Base-by-base conservation (phyloP, 2,329 filamentous ascomycete genomes). In the Hysterium pulicare region DNA sequence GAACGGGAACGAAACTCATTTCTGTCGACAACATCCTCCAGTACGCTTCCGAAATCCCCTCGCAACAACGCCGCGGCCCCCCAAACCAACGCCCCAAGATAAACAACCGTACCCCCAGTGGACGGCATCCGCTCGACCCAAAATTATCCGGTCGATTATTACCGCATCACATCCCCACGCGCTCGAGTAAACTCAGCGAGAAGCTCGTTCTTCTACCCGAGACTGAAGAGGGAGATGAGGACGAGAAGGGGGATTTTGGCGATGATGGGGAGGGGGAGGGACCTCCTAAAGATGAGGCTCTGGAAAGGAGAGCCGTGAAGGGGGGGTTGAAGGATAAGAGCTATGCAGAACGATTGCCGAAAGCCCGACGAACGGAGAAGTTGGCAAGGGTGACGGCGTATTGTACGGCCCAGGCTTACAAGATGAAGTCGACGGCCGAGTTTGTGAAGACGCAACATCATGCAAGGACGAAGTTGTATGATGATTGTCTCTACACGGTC, bases 141-240 rank as follows among this genome's bases (percentile, higher is more conserved):
- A 77, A 75, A 48, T 71, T 81, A 32, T 74, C 76, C 33, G 77
- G 79, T 9, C 74, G 78, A 70, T 65, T 80, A 35, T 70, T 76
- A 1, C 75, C 76, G 39, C 72, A 77, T 41, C 76, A 81, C 50
- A 74, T 96, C 52, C 93, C 91, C 0, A 85, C 88, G 5, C 81
- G 93, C 40, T 94, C 90, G 28, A 94, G 89, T 21, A 96, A 97
- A 67, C 85, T 95, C 50, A 95, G 88, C 66, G 89, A 97, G 72
- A 97, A 97, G 70, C 76, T 98, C n/a, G 93, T 98, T 0, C 74
- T 97, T 26, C 77, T 98, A 11, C 93, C 93, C 1, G 91, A 96
- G 61, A 86, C 90, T 1, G 72, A 76, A 36, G 78, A 78, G 4
- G 66, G 66, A 10, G 67, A 69, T 11, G 61, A 61, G 13, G 75